Percentiles rank a stretch among this genome's conserved stretches.
Conservation (phyloP, 495 filamentous ascomycete species). For the Umbilicaria muhlenbergii region DNA sequence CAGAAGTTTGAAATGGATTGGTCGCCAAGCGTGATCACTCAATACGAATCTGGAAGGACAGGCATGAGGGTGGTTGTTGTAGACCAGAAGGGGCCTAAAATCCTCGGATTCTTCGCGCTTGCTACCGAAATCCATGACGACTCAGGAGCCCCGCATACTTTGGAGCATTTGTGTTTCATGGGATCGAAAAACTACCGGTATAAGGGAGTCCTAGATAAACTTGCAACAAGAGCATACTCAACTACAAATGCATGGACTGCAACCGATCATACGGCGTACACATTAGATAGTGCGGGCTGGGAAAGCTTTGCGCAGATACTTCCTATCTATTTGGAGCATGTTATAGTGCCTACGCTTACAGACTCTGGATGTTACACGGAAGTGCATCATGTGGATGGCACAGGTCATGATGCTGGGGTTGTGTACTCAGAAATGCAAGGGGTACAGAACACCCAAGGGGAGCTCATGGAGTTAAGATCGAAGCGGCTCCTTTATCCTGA, state of each 20-base stretch:
- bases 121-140: conserved; percentile 97
- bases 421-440: conserved; percentile 99
- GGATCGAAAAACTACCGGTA: conserved; percentile 88
- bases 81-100: conserved; percentile 81
- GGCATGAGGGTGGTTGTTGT: conserved; percentile 90
- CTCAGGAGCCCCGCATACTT: conserved; percentile 85
- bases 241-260: conserved; percentile 93
- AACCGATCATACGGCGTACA: conserved; percentile 94
- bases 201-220: conserved; percentile 86
- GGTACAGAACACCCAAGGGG: conserved; percentile 63
- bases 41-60: conserved; percentile 75
- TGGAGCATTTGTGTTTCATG: conserved; percentile 97
- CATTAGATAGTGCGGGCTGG: conserved; percentile 87
- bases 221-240: conserved; percentile 85
- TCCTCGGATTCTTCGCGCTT: conserved; percentile 85
- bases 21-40: conserved; percentile 66
- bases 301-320: conserved; percentile 89
- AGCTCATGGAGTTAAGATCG: conserved; percentile 72
- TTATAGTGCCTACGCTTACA: conserved; percentile 78
- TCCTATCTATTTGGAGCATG: conserved; percentile 89
- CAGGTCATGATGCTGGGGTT: conserved; percentile 89
- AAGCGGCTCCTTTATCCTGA: conserved; percentile 73
- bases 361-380: conserved; percentile 91
- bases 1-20: conserved; percentile 82
- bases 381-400: conserved; percentile 87